A percentile compares a stretch with the other conserved stretches of the same genome.
Evolutionary conservation across 495 filamentous ascomycete genomes (phyloP).

Genomic region (Neurospora sp.): DNA sequence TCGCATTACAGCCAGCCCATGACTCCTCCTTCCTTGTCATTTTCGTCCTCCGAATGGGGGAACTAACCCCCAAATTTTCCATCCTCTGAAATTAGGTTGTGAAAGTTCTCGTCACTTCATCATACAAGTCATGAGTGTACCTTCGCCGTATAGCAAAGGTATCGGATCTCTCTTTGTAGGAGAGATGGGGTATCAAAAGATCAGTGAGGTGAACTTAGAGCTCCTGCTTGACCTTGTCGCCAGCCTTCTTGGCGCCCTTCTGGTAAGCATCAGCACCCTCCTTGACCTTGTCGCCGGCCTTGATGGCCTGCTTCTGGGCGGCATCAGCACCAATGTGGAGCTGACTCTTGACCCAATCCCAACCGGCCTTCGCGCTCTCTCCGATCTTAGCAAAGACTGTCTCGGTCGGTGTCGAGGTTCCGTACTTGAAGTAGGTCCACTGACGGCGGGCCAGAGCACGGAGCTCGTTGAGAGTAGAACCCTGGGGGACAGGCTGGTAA

Average conservation of each 20-base stretch:
- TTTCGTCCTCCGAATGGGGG: not conserved
- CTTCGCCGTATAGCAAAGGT: not conserved
- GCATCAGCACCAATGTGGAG: constrained; percentile 53
- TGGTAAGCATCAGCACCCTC: constrained; percentile 2
- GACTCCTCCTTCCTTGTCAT: not conserved
- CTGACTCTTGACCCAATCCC: constrained; percentile 51
- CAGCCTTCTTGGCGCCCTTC: not conserved
- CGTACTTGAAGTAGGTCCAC: constrained; percentile 67
- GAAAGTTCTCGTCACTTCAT: not conserved
- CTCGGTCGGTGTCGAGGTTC: constrained; percentile 53
- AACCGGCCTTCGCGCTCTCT: constrained; percentile 37
- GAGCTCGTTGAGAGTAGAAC: constrained; percentile 55
- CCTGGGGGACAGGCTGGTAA: constrained; percentile 50
- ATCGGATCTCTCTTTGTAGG: not conserved
- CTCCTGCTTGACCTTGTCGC: constrained; percentile 11
- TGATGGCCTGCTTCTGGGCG: constrained; percentile 47
- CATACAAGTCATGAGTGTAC: not conserved
- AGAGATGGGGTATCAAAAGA: not conserved
- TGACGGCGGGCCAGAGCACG: constrained; percentile 60
- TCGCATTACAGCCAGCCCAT: not conserved
- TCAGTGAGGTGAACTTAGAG: constrained; percentile 5
- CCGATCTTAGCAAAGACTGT: constrained; percentile 56
- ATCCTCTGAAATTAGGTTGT: not conserved
- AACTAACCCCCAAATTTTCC: not conserved
- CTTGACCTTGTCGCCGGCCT: constrained; percentile 25